A percentile compares a stretch with the other conserved stretches of the same genome.
phyloP scores from a whole-genome alignment of 495 filamentous ascomycete species.

The Articulospora tetracladia region DNA sequence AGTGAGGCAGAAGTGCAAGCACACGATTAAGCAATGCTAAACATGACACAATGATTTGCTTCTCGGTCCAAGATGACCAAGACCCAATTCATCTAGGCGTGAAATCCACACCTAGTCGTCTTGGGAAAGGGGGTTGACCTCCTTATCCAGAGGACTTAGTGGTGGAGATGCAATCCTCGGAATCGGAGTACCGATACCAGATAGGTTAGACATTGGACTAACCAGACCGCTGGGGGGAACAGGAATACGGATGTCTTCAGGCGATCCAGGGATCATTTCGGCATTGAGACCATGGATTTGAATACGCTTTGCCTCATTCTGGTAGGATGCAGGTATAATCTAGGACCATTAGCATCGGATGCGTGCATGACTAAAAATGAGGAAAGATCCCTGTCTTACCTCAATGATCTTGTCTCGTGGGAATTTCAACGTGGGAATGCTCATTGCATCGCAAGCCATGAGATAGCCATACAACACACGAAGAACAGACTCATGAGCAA shows the following conservation, averaged over 20 bases:
- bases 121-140: constrained; percentile 11
- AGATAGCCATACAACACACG: constrained; percentile 96
- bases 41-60: no score
- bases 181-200: constrained; percentile 21
- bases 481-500: constrained; percentile 95
- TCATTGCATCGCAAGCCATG: constrained; percentile 96
- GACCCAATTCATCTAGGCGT: not conserved
- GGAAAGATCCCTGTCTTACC: constrained; percentile 37
- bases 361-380: not conserved
- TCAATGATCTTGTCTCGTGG: constrained; percentile 97
- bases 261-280: constrained; percentile 59
- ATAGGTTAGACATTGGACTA: constrained; percentile 17
- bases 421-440: constrained; percentile 92
- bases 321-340: constrained; percentile 96
- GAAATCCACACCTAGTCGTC: not conserved
- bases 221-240: constrained; percentile 37
- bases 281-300: constrained; percentile 63
- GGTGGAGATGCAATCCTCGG: not conserved
- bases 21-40: no score
- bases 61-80: no score
- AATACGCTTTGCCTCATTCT: constrained; percentile 89
- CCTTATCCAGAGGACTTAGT: not conserved
- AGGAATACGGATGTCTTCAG: constrained; percentile 80
- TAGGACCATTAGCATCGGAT: constrained; percentile 24
- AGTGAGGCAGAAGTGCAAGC: no score